Evolutionary conservation across 2,329 filamentous ascomycete species (phyloP).

Genomic region (Hawksworthiomyces lignivorus): DNA sequence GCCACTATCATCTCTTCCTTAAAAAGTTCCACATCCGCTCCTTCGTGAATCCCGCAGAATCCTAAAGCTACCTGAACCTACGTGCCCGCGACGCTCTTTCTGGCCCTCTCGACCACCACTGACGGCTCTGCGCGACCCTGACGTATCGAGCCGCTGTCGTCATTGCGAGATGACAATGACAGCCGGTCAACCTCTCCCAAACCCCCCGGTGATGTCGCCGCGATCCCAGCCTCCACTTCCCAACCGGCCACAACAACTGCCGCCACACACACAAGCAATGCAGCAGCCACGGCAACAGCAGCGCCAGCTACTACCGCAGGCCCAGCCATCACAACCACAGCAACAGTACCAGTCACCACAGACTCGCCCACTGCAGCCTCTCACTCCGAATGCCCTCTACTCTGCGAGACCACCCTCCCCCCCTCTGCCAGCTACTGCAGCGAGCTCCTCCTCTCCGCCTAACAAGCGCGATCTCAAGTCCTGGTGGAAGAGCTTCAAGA

Average conservation of each 20-base stretch:
- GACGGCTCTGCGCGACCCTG: neutral
- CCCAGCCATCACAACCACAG: neutral
- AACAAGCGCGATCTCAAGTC: slow-evolving; percentile 83
- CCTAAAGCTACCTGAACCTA: too few relatives aligned
- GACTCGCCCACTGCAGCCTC: slow-evolving; percentile 5
- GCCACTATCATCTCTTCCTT: neutral
- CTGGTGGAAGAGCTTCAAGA: slow-evolving; percentile 97
- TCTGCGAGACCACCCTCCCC: slow-evolving; percentile 5
- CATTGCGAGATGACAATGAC: slow-evolving; percentile 3
- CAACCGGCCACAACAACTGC: neutral
- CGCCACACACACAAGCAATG: neutral
- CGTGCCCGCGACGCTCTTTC: too few relatives aligned
- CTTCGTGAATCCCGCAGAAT: too few relatives aligned
- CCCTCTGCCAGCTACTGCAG: slow-evolving; percentile 22
- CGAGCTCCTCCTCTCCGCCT: slow-evolving; percentile 58
- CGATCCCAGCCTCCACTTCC: neutral
- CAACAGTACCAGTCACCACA: slow-evolving; percentile 2
- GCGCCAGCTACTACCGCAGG: slow-evolving; percentile 4
- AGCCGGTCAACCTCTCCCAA: neutral
- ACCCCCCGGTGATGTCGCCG: neutral
- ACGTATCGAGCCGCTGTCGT: neutral
- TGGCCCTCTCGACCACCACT: neutral
- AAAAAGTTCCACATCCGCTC: neutral
- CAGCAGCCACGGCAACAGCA: slow-evolving; percentile 7
- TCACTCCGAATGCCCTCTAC: slow-evolving; percentile 8